A percentile compares a stretch with the other conserved stretches of the same genome.
phyloP scores from a whole-genome alignment of 768 basidiomycete species.

The Podaxis pistillaris region DNA sequence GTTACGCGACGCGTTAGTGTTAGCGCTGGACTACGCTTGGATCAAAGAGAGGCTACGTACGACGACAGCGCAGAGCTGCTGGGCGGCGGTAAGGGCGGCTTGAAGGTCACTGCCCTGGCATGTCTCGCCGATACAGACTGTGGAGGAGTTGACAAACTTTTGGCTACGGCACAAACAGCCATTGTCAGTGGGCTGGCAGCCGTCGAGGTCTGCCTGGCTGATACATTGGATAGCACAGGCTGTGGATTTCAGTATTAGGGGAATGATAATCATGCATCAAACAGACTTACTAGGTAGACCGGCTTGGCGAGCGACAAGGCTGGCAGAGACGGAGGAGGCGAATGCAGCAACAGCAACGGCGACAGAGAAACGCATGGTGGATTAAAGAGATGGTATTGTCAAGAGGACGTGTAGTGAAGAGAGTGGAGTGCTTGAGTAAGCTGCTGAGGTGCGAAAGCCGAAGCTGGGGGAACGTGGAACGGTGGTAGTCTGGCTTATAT shows the following conservation, averaged over 20 bases:
- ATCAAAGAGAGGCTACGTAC: slow-evolving; percentile 35
- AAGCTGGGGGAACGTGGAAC: slow-evolving; percentile 11
- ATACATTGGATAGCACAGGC: slow-evolving; percentile 56
- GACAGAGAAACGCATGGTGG: slow-evolving; percentile 53
- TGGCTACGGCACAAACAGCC: slow-evolving; percentile 54
- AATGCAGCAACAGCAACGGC: slow-evolving; percentile 37
- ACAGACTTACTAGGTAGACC: slow-evolving; percentile 32
- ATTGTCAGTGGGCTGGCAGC: slow-evolving; percentile 50
- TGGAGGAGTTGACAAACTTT: slow-evolving; percentile 44
- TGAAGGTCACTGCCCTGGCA: slow-evolving; percentile 49
- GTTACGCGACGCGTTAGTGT: slow-evolving; percentile 10
- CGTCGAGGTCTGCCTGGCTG: slow-evolving; percentile 35
- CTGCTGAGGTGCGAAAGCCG: slow-evolving; percentile 19
- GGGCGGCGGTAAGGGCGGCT: slow-evolving; percentile 39
- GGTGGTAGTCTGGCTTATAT: slow-evolving; percentile 13
- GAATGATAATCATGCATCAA: neutral
- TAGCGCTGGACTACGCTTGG: neutral
- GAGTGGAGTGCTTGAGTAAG: slow-evolving; percentile 16
- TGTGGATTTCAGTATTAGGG: slow-evolving; percentile 23
- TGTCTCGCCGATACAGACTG: slow-evolving; percentile 43
- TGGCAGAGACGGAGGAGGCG: slow-evolving; percentile 39
- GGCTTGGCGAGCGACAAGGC: slow-evolving; percentile 34
- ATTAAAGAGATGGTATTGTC: slow-evolving; percentile 18
- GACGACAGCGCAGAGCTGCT: slow-evolving; percentile 43
- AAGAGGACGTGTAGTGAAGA: slow-evolving; percentile 22